Base-by-base conservation (phyloP, 2,329 filamentous ascomycete species). In the Alternaria tenuissima region DNA sequence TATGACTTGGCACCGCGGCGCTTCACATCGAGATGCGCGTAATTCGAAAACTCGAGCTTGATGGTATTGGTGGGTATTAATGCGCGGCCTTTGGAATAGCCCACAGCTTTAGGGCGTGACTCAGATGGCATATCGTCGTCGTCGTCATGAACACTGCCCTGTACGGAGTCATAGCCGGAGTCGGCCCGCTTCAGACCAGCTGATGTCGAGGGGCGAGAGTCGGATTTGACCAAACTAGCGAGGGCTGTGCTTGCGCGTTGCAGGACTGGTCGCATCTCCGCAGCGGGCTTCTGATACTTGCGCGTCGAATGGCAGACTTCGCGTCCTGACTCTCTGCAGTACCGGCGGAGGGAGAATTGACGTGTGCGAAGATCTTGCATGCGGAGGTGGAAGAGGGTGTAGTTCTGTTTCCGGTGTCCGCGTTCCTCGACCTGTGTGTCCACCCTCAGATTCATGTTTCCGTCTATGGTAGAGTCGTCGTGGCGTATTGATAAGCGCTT, bases 11-110 rank as follows among this genome's bases (percentile, higher is more conserved):
- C 82, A 7, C 90, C 90, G 24, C 87, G 84, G 42, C 92, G 88
- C 67, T 87, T 88, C 52, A 99, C 81, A 66, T 97, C 91, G 41
- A 98, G 88, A 70, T 95, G 93, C 2, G 94, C 94, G 76, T 99
- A 99, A 81, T 98, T 99, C 67, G 93, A 96, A 77, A 97, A 99
- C 76, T 98, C 94, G 34, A 99, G 86, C 79, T 93, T 92, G 76
- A 94, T 91, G 36, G 86, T 90, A 77, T 96, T 93, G 59, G 89
- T 91, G 18, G 91, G 87, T 44, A 80, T 73, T 61, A 79, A 64
- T 8, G 76, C 74, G 52, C 76, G 76, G 81, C 78, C 68, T 69
- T 82, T 75, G 60, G 68, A 66, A 42, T 78, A 75, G 57, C 74
- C 74, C 30, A 74, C 69, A 6, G 76, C 72, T 60, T 73, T 75